Evolutionary conservation across 1,284 basidiomycete genomes (phyloP), one percentile per base, ranked within the genome.

Genomic region (Pyrrhoderma lamaoense): DNA sequence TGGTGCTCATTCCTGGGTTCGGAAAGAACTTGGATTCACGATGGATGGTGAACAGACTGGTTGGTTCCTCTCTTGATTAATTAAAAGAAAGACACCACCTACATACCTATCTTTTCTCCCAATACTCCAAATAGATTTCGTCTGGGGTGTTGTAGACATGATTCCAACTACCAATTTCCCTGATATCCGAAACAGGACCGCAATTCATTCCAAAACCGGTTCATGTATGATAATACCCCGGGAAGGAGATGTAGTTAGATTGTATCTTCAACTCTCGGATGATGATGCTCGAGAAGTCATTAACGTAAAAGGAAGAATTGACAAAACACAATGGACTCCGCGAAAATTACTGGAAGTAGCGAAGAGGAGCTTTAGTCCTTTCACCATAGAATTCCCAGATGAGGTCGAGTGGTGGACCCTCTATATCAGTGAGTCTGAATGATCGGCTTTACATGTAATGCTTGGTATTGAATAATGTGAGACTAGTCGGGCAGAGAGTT

Each of bases 1-100:
- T 60, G 80, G 74, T 70, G 88, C 87, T 0, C 87, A 90, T 65
- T 89, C 85, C 2, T 91, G 86, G 87, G 84, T 89, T 4, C 75
- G 88, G 25, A 82, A 82, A 56, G 59, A 70, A 1, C 67, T 89
- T n/a, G 74, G 74, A 2, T 82, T 90, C 42, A 62, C 72, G 2
- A 84, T 90, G 82, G 78, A 87, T 55, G 89, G 89, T 16, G 85
- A 89, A 61, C 82, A 85, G 59, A 84, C 85, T 2, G 73, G 76
- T 75, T 39, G 46, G 62, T 14, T 31, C 5, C 8, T 21, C 55
- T 22, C 21, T 1, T 19, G 57, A 5, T 59, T 62, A 14, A n/a
- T 23, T 47, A 25, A 16, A 45, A 14, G 8, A 40, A 39, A 7
- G 19, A 8, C 19, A 51, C 40, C 4, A 8, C 45, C 35, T 11